Evolutionary conservation across 192 early-diverging fungal genomes (phyloP), one percentile per base, ranked within the genome.

Genomic region (Chytriomyces hyalinus): DNA sequence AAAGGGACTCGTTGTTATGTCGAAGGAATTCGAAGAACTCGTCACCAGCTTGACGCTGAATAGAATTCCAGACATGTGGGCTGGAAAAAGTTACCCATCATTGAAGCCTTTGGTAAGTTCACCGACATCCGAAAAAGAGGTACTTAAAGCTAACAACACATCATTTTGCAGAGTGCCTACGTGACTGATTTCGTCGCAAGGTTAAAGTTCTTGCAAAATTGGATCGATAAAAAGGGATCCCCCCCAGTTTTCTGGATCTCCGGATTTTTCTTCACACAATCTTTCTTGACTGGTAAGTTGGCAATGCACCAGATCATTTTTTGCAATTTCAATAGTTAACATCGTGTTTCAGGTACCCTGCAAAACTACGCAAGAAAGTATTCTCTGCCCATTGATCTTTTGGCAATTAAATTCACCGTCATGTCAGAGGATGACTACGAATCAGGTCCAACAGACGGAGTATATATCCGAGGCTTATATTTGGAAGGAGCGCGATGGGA

Each of bases 321-420:
- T 36, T 67, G 7, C 22, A 9, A 24, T 46, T 47, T 26, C 11
- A 67, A 26, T 67, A 10, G 10, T 44, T 15, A 44, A 15, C 8
- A 64, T n/a, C 36, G 13, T 11, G 10, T 11, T 78, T 43, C 45
- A 86, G 86, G 84, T 10, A 87, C 86, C n/a, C 76, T 89, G 49
- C 88, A 89, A 89, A 89, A 89, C 69, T 90, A 89, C 69, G 89
- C 89, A 6, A 70, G 89, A 61, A 90, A 90, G 68, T 87, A 90
- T 65, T 81, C 82, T 0, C 85, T 90, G n/a, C 88, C 89, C n/a
- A 90, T 90, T 61, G 89, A 90, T 67, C 75, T 90, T 28, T 80
- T 90, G 24, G 80, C 79, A 17, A 70, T 90, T 57, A 80, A 85
- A 60, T 90, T 87, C 77, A 74, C 87, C 17, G 85, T 90, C 59